Percentiles rank a stretch among this genome's conserved stretches.
Conservation (phyloP, 768 basidiomycete species). For the Kwoniella dendrophila region DNA sequence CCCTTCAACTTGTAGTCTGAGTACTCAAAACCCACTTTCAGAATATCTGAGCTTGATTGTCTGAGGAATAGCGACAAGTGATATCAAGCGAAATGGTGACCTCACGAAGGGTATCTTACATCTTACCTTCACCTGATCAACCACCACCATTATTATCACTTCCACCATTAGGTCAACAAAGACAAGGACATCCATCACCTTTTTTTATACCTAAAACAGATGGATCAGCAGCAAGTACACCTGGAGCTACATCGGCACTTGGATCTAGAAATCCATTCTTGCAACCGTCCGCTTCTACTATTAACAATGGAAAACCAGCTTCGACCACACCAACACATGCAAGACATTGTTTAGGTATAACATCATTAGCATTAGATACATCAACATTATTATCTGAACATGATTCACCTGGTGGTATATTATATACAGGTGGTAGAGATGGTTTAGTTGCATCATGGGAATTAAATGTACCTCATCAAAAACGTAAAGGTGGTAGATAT, state of each 20-base stretch:
- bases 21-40: not conserved
- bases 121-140: constrained; percentile 72
- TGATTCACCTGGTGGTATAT: constrained; percentile 73
- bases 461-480: constrained; percentile 67
- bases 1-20: too few species aligned
- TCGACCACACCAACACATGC: too few species aligned
- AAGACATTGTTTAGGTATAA: constrained; percentile 82
- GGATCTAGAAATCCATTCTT: constrained; percentile 41
- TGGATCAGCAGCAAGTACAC: not conserved
- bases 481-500: constrained; percentile 55
- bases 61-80: not conserved
- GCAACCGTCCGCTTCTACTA: constrained; percentile 35
- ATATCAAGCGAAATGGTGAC: constrained; percentile 18
- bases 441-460: constrained; percentile 89
- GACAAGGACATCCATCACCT: constrained; percentile 71
- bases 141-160: constrained; percentile 69
- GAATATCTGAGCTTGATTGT: not conserved
- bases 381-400: constrained; percentile 74
- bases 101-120: constrained; percentile 73
- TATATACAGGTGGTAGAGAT: constrained; percentile 88
- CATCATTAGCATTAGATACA: constrained; percentile 81
- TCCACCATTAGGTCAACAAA: constrained; percentile 66
- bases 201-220: constrained; percentile 61
- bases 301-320: constrained; percentile 3
- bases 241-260: constrained; percentile 8